phyloP scores from a whole-genome alignment of 768 basidiomycete genomes.

The Dentipellis fragilis region DNA sequence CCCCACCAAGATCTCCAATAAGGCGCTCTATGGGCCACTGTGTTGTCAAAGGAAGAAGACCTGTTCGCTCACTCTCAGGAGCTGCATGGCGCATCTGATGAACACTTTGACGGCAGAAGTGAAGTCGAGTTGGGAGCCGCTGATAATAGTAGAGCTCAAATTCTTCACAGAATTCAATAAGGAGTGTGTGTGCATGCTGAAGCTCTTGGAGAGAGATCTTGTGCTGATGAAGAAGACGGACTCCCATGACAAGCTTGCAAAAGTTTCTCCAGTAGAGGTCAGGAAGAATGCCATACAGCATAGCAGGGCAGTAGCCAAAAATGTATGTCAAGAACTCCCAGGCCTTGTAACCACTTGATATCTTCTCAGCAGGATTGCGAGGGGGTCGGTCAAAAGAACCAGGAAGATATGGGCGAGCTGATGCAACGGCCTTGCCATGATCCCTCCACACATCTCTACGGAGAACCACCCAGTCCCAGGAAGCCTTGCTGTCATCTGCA shows the following conservation, averaged over 20 bases:
- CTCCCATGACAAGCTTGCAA: constrained; percentile 18
- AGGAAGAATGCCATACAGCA: constrained; percentile 2
- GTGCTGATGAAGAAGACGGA: constrained; percentile 16
- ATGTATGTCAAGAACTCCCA: background rate
- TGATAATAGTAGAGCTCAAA: constrained; percentile 29
- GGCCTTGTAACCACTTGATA: background rate
- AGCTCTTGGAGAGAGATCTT: constrained; percentile 10
- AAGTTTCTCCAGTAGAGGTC: constrained; percentile 18
- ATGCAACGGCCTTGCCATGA: constrained; percentile 27
- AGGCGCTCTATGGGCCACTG: constrained; percentile 18
- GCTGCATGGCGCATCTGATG: constrained; percentile 23
- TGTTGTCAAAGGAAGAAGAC: constrained; percentile 6
- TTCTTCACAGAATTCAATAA: constrained; percentile 21
- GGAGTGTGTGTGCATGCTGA: constrained; percentile 12
- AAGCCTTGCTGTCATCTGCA: constrained; percentile 11
- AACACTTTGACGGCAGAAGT: constrained; percentile 25
- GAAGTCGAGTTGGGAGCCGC: constrained; percentile 16
- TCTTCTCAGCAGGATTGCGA: background rate
- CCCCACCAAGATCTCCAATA: constrained; percentile 18
- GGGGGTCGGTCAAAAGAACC: constrained; percentile 25
- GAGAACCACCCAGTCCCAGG: constrained; percentile 25
- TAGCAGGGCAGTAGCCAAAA: too few species aligned
- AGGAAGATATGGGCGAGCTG: constrained; percentile 24
- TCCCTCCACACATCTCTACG: constrained; percentile 20
- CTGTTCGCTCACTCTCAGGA: constrained; percentile 14